A percentile compares a stretch with the other conserved stretches of the same genome.
These are phyloP conservation scores for Rhodotorula sp. DNA, from an alignment of 1,284 basidiomycete genomes.

Conservation along the genomic window DNA sequence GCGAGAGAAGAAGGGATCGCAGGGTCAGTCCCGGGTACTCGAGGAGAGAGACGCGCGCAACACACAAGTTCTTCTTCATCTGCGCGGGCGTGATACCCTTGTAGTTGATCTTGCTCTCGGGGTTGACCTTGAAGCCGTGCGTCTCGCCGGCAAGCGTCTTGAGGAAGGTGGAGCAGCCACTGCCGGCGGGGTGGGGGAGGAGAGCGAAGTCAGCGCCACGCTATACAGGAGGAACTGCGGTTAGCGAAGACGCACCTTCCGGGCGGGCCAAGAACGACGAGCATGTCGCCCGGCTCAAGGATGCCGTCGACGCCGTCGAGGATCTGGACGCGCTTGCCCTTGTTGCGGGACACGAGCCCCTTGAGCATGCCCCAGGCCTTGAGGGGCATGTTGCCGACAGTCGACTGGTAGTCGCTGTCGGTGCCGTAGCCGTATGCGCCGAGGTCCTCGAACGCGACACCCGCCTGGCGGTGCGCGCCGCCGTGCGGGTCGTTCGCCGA, in stretches of 20 bases:
- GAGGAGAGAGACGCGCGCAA: neutral
- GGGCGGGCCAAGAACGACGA: slow-evolving; percentile 63
- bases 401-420: slow-evolving; percentile 58
- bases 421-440: slow-evolving; percentile 56
- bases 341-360: slow-evolving; percentile 48
- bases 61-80: slow-evolving; percentile 50
- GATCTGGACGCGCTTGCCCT: slow-evolving; percentile 55
- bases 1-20: neutral
- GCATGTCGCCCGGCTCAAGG: slow-evolving; percentile 61
- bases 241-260: slow-evolving; percentile 52
- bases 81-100: slow-evolving; percentile 52
- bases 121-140: slow-evolving; percentile 56
- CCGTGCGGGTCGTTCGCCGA: slow-evolving; percentile 48
- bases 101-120: slow-evolving; percentile 52
- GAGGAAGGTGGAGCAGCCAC: slow-evolving; percentile 64
- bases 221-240: neutral
- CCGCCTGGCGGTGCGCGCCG: slow-evolving; percentile 51
- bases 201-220: neutral
- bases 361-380: slow-evolving; percentile 49
- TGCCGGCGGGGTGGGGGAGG: slow-evolving; percentile 15
- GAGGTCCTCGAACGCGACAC: slow-evolving; percentile 56
- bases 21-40: neutral
- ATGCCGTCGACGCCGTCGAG: slow-evolving; percentile 58
- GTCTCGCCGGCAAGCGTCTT: slow-evolving; percentile 61
- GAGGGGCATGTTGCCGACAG: slow-evolving; percentile 55